Conservation (phyloP, 371 early-diverging fungal genomes). For the Mortierella sp. region DNA sequence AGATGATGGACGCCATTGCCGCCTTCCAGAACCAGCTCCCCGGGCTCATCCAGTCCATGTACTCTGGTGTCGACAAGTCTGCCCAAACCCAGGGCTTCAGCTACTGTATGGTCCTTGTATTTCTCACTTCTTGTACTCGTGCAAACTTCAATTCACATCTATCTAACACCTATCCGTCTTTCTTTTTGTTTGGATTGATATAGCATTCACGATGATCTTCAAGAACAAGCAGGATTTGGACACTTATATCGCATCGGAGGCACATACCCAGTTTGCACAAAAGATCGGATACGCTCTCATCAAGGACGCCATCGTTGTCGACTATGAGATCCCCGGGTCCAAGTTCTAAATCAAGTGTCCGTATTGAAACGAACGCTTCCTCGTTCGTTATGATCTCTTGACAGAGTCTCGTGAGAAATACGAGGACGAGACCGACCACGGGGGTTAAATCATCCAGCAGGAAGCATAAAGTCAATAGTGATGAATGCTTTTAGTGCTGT, state of each 20-base stretch:
- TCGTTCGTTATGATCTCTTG: background rate
- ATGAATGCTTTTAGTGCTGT: background rate
- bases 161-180: background rate
- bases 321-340: background rate
- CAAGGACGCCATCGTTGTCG: background rate
- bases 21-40: slow-evolving; percentile 14
- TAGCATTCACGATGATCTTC: slow-evolving; percentile 13
- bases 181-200: background rate
- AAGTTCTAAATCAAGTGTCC: background rate
- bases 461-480: background rate
- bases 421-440: background rate
- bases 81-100: slow-evolving; percentile 5
- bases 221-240: slow-evolving; percentile 7
- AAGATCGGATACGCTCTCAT: background rate
- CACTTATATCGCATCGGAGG: background rate
- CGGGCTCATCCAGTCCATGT: slow-evolving; percentile 1
- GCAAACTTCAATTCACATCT: background rate
- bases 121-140: too few relatives aligned
- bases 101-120: background rate
- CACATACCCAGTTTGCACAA: slow-evolving; percentile 8
- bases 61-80: slow-evolving; percentile 11
- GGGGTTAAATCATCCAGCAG: background rate
- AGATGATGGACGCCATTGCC: slow-evolving; percentile 8
- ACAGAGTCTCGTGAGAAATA: background rate
- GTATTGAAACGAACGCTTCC: background rate